A percentile compares a stretch with the other conserved stretches of the same genome.
Conservation (phyloP, 2,329 filamentous ascomycete species). For the Cytospora leucostoma region DNA sequence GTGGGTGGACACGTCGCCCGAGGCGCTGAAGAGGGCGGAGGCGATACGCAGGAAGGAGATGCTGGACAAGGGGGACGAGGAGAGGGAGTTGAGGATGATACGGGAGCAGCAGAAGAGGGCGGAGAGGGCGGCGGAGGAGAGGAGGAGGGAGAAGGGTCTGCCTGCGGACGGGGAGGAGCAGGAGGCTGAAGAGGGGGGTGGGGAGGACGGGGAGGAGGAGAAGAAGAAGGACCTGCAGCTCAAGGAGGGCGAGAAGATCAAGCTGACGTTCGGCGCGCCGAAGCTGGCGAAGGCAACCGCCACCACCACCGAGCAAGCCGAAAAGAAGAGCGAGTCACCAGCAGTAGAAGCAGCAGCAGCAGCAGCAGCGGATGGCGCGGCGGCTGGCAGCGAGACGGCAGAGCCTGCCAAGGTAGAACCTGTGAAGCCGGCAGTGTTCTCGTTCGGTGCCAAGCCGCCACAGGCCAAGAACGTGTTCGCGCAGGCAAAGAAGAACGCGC, state of each 20-base stretch:
- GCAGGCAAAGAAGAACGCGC: conserved; percentile 67
- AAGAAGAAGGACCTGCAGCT: conserved; percentile 55
- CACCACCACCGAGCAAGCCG: conserved; percentile 22
- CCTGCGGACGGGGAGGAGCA: conserved; percentile 46
- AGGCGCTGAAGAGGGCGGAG: conserved; percentile 78
- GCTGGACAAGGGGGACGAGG: conserved; percentile 87
- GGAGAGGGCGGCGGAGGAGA: conserved; percentile 56
- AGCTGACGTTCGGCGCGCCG: conserved; percentile 63
- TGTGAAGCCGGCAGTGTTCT: conserved; percentile 59
- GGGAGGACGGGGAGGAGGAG: conserved; percentile 42
- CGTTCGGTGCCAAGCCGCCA: conserved; percentile 59
- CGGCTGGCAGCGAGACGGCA: neutral
- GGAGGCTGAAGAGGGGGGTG: conserved; percentile 48
- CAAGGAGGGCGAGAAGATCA: conserved; percentile 75
- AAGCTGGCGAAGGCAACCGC: conserved; percentile 30
- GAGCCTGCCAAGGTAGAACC: conserved; percentile 26
- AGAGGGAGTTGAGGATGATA: conserved; percentile 81
- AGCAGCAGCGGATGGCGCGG: conserved; percentile 15
- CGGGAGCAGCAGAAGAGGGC: conserved; percentile 81
- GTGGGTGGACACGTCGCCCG: conserved; percentile 91
- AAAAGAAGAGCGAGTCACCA: conserved; percentile 22
- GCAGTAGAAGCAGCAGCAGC: conserved; percentile 26
- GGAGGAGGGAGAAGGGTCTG: conserved; percentile 40
- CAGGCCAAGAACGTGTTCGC: conserved; percentile 79
- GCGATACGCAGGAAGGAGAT: conserved; percentile 80